phyloP scores from a whole-genome alignment of 2,329 filamentous ascomycete species.

The Aspergillus calidoustus region DNA sequence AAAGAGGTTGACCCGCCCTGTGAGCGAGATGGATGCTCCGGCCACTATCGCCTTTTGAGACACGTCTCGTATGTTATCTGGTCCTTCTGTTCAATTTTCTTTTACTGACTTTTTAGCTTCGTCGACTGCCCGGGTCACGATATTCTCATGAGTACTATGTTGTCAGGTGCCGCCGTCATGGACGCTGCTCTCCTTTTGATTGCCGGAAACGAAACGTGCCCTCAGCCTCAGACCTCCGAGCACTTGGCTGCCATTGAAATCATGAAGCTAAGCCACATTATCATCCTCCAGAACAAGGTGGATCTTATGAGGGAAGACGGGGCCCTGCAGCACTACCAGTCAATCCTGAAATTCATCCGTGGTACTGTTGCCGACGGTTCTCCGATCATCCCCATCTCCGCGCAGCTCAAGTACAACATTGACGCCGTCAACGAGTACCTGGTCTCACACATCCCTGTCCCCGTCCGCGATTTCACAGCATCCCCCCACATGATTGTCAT shows the following conservation, averaged over 20 bases:
- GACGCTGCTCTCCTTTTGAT: slow-evolving; percentile 95
- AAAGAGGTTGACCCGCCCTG: slow-evolving; percentile 98
- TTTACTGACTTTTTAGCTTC: slow-evolving; percentile 62
- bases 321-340: slow-evolving; percentile 91
- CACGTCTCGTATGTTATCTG: slow-evolving; percentile 74
- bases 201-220: slow-evolving; percentile 97
- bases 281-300: slow-evolving; percentile 99
- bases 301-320: slow-evolving; percentile 97
- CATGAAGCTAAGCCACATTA: slow-evolving; percentile 99
- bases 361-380: slow-evolving; percentile 94
- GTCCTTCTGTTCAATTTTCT: too few relatives aligned
- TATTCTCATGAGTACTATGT: slow-evolving; percentile 99
- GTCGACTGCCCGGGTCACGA: slow-evolving; percentile 99
- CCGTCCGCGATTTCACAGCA: slow-evolving; percentile 84
- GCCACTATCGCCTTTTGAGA: slow-evolving; percentile 84
- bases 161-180: slow-evolving; percentile 99
- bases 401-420: slow-evolving; percentile 99
- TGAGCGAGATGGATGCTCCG: slow-evolving; percentile 87
- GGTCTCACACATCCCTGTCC: slow-evolving; percentile 92
- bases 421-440: slow-evolving; percentile 97
- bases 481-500: slow-evolving; percentile 99
- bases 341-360: slow-evolving; percentile 97
- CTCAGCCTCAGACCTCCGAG: slow-evolving; percentile 97
- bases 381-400: slow-evolving; percentile 94
- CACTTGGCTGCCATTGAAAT: slow-evolving; percentile 99